phyloP scores from a whole-genome alignment of 2,329 filamentous ascomycete genomes.

The Talaromyces marneffei region DNA sequence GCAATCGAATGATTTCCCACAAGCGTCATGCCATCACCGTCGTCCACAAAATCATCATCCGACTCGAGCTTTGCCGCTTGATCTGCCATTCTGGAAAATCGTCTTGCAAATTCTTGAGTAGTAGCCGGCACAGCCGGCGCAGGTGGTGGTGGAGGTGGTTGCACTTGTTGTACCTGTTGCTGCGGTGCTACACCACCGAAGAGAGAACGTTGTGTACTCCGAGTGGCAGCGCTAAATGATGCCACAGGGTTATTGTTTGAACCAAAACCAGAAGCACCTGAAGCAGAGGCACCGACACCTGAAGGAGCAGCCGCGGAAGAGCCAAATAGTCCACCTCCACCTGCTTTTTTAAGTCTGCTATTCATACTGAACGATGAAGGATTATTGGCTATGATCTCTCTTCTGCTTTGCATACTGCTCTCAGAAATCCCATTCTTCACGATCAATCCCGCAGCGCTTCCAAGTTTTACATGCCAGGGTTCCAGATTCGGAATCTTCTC shows the following conservation, averaged over 20 bases:
- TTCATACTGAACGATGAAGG: too few species aligned
- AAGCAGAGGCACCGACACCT: not conserved
- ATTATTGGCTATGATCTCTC: slow-evolving; percentile 6
- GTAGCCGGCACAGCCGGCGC: not conserved
- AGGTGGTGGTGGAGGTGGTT: not conserved
- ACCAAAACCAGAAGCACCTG: not conserved
- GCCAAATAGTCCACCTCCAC: not conserved
- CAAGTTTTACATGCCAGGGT: slow-evolving; percentile 54
- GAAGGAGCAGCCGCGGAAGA: not conserved
- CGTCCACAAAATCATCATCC: slow-evolving; percentile 4
- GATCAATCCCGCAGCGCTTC: slow-evolving; percentile 23
- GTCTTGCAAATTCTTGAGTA: not conserved
- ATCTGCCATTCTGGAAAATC: not conserved
- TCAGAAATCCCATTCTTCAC: slow-evolving; percentile 18
- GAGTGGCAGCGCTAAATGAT: too few species aligned
- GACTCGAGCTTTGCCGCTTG: not conserved
- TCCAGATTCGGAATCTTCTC: slow-evolving; percentile 51
- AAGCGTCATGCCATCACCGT: not conserved
- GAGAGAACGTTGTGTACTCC: too few species aligned
- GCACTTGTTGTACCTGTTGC: not conserved
- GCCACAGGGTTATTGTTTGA: not conserved
- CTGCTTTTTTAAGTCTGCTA: too few species aligned
- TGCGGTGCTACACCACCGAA: not conserved
- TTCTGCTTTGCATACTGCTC: slow-evolving; percentile 15
- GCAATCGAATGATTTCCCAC: slow-evolving; percentile 7